phyloP scores from a whole-genome alignment of 768 basidiomycete genomes.

The Leccinum ochraceum region DNA sequence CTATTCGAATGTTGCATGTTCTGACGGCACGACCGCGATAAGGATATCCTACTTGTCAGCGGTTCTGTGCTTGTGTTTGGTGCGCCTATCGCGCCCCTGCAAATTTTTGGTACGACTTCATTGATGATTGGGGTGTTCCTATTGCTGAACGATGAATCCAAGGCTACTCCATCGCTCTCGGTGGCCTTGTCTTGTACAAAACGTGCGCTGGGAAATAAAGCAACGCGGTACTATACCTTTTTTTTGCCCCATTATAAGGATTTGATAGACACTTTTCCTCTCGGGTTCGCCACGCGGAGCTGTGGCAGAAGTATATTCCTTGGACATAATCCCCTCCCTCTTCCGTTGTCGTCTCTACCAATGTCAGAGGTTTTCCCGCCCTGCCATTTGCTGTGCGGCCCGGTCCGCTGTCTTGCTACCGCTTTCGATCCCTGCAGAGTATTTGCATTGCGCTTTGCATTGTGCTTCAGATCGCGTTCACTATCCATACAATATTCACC shows the following conservation, averaged over 20 bases:
- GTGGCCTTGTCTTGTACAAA: slow-evolving; percentile 84
- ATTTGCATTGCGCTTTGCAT: background rate
- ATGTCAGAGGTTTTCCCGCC: background rate
- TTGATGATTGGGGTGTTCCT: background rate
- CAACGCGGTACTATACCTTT: background rate
- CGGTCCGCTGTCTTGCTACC: background rate
- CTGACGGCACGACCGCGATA: slow-evolving; percentile 29
- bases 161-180: slow-evolving; percentile 89
- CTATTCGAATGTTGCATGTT: background rate
- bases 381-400: background rate
- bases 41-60: slow-evolving; percentile 91
- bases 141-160: slow-evolving; percentile 2
- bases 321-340: background rate
- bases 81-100: slow-evolving; percentile 74
- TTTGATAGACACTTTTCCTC: background rate
- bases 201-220: slow-evolving; percentile 61
- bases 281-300: slow-evolving; percentile 1
- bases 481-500: slow-evolving; percentile 3
- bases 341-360: background rate
- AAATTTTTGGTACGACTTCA: slow-evolving; percentile 66
- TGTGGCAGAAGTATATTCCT: background rate
- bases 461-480: slow-evolving; percentile 3
- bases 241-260: background rate
- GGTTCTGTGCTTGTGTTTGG: slow-evolving; percentile 90
- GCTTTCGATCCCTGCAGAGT: background rate